Evolutionary conservation across 148 eudicot genomes (phyloP).

Genomic region (Selenicereus undatus): DNA sequence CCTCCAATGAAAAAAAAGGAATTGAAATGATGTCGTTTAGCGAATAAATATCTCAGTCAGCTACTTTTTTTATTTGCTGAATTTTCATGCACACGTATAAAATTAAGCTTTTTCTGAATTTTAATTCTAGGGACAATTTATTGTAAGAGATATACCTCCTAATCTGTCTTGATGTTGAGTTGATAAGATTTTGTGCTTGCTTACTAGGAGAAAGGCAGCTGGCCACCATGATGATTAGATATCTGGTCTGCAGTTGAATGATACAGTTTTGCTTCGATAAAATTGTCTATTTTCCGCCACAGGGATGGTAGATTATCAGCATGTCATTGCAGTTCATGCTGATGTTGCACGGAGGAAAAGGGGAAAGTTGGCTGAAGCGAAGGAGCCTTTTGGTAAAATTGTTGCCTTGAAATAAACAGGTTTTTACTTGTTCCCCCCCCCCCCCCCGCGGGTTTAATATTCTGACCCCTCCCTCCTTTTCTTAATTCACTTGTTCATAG

Average conservation of each 20-base stretch:
- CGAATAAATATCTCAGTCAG: background rate
- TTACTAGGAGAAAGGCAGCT: no score
- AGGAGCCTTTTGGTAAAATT: constrained; percentile 53
- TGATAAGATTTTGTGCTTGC: no score
- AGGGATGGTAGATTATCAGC: constrained; percentile 99
- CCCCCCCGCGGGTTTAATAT: background rate
- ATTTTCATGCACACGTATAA: background rate
- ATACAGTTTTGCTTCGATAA: background rate
- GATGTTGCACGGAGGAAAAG: constrained; percentile 58
- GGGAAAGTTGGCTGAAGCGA: constrained; percentile 59
- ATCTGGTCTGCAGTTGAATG: background rate
- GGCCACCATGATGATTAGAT: background rate
- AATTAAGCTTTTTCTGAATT: no score
- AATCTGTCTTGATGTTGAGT: no score
- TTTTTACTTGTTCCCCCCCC: background rate
- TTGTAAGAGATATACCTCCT: no score
- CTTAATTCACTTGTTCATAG: constrained; percentile 30
- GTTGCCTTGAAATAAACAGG: background rate
- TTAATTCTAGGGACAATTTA: no score
- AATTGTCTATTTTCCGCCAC: constrained; percentile 2
- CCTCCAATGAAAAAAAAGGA: background rate
- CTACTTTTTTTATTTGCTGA: background rate
- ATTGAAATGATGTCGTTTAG: background rate
- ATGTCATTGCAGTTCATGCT: constrained; percentile 84
- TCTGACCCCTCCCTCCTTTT: background rate